Conservation (phyloP, 345 rosid genomes). For the Corchorus olitorius region DNA sequence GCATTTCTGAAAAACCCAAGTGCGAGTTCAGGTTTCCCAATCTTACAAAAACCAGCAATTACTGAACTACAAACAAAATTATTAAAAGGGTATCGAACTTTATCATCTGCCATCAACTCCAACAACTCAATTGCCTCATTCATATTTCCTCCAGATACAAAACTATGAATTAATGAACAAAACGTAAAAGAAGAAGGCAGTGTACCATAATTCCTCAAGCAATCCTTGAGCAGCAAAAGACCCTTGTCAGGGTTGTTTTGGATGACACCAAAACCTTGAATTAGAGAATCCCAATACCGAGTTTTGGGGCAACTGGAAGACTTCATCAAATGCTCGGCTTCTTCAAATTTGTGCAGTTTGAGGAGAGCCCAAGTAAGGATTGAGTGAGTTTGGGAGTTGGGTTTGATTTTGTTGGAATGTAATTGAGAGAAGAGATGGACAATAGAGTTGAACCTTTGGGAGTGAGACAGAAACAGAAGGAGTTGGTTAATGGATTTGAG, state of each 20-base stretch:
- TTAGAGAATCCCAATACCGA: conserved; percentile 53
- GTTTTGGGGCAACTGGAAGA: conserved; percentile 32
- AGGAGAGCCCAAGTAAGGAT: conserved; percentile 54
- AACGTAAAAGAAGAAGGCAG: conserved; percentile 64
- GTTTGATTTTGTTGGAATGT: conserved; percentile 32
- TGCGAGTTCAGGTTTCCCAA: conserved; percentile 71
- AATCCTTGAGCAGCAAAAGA: conserved; percentile 44
- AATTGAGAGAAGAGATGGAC: conserved; percentile 41
- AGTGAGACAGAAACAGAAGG: conserved; percentile 44
- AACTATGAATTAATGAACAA: conserved; percentile 54
- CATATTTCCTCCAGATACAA: conserved; percentile 55
- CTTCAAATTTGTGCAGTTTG: conserved; percentile 55
- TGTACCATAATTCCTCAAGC: conserved; percentile 48
- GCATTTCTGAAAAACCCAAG: conserved; percentile 57
- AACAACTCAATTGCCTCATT: conserved; percentile 59
- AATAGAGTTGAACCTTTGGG: conserved; percentile 32
- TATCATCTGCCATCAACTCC: conserved; percentile 58
- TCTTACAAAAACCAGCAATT: conserved; percentile 64
- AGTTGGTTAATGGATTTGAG: conserved; percentile 43
- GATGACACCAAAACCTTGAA: conserved; percentile 48
- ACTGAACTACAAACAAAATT: conserved; percentile 76
- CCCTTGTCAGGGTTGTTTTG: conserved; percentile 52
- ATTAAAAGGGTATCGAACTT: conserved; percentile 52
- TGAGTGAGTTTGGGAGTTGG: conserved; percentile 43
- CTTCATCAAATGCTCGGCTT: conserved; percentile 54